These are phyloP conservation scores for Leonotis leonurus DNA, from an alignment of 257 asterid genomes.

Conservation along the genomic window DNA sequence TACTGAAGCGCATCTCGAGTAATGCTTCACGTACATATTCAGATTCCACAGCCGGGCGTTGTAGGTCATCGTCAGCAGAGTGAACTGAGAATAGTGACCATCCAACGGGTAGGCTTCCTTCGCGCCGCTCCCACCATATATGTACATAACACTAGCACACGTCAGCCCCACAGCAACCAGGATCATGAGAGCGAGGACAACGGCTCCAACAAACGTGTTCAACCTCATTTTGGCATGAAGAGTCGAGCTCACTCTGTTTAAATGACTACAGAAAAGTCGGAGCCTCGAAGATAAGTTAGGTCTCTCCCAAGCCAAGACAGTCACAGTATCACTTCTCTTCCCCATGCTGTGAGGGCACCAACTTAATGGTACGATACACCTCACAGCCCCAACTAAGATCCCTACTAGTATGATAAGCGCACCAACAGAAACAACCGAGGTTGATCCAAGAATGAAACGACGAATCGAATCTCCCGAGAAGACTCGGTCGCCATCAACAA, in stretches of 20 bases:
- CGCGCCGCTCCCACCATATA: slow-evolving; percentile 85
- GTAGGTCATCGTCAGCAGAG: slow-evolving; percentile 80
- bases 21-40: slow-evolving; percentile 79
- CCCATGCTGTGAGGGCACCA: slow-evolving; percentile 79
- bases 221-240: slow-evolving; percentile 53
- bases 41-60: slow-evolving; percentile 94
- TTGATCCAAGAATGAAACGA: slow-evolving; percentile 56
- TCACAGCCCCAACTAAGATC: slow-evolving; percentile 62
- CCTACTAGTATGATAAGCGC: slow-evolving; percentile 49
- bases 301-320: slow-evolving; percentile 51
- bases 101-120: slow-evolving; percentile 63
- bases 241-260: slow-evolving; percentile 50
- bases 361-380: slow-evolving; percentile 65
- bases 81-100: slow-evolving; percentile 79
- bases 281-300: slow-evolving; percentile 53
- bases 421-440: slow-evolving; percentile 46
- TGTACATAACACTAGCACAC: slow-evolving; percentile 50
- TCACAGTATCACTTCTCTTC: slow-evolving; percentile 64
- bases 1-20: slow-evolving; percentile 89
- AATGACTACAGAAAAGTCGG: slow-evolving; percentile 57
- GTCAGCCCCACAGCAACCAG: slow-evolving; percentile 28
- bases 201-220: slow-evolving; percentile 37
- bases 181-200: slow-evolving; percentile 33
- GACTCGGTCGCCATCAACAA: slow-evolving; percentile 81
- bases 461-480: slow-evolving; percentile 64